Conservation (phyloP, 2,329 filamentous ascomycete species). For the Trichoderma afroharzianum region DNA sequence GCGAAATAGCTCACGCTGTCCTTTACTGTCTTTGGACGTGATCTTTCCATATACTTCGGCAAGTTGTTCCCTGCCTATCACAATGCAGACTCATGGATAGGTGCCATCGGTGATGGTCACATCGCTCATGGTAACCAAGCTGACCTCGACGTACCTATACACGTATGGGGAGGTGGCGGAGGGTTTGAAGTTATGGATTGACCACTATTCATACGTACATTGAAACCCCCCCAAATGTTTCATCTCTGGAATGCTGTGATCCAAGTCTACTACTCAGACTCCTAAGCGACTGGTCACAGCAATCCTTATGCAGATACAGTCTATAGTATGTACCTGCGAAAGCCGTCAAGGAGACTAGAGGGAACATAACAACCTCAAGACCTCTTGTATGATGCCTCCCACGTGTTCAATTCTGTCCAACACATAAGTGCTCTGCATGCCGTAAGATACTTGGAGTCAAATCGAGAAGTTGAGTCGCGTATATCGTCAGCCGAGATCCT, state of each 20-base stretch:
- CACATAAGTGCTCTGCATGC: neutral
- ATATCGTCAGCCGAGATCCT: neutral
- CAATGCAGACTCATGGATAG: neutral
- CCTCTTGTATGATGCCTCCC: neutral
- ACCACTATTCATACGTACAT: neutral
- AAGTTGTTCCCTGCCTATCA: neutral
- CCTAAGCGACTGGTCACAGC: neutral
- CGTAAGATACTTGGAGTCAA: neutral
- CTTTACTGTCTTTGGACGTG: neutral
- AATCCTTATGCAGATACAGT: neutral
- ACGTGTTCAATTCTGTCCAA: neutral
- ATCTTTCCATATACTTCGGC: neutral
- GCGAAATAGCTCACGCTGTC: neutral
- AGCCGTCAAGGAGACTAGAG: neutral
- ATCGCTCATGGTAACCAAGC: neutral
- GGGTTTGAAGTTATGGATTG: neutral
- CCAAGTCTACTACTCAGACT: neutral
- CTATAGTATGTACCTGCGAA: neutral
- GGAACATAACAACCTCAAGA: neutral
- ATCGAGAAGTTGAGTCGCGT: neutral
- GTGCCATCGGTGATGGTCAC: neutral
- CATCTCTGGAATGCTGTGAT: neutral
- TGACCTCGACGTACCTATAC: neutral
- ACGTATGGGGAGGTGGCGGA: neutral
- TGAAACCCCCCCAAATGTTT: neutral